These are phyloP conservation scores for Sclerotinia trifoliorum DNA, from an alignment of 2,329 filamentous ascomycete genomes.

Conservation along the genomic window DNA sequence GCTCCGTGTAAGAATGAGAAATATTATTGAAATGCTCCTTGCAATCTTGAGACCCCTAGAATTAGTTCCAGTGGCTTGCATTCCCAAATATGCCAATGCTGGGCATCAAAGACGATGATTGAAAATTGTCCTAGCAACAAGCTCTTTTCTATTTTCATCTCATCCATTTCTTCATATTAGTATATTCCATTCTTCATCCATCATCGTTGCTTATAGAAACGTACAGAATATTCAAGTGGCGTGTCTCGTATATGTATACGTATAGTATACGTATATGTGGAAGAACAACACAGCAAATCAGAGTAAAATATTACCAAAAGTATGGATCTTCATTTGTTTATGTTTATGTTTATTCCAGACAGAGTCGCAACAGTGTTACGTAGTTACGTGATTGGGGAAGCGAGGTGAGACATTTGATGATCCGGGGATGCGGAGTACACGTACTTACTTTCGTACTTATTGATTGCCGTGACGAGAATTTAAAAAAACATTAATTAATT, in stretches of 20 bases:
- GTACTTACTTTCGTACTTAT: not conserved
- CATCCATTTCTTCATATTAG: not conserved
- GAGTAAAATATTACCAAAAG: not conserved
- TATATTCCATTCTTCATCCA: not conserved
- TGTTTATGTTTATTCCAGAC: not conserved
- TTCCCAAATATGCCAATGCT: not conserved
- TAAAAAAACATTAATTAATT: not conserved
- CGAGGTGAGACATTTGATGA: conserved; percentile 12
- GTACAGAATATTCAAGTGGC: too few species aligned
- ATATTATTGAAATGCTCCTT: not conserved
- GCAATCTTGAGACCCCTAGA: not conserved
- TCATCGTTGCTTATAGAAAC: too few species aligned
- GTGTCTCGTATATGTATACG: too few species aligned
- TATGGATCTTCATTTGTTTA: conserved; percentile 7
- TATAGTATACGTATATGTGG: too few species aligned
- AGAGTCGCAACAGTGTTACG: too few species aligned
- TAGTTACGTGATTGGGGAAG: conserved; percentile 11
- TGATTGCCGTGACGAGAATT: not conserved
- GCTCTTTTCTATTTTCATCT: not conserved
- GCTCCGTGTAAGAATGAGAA: not conserved
- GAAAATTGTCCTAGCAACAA: not conserved
- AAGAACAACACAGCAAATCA: not conserved
- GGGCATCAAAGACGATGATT: not conserved
- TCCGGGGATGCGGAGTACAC: conserved; percentile 2
- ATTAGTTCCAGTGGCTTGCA: not conserved